phyloP scores from a whole-genome alignment of 176 grass and related monocot species.

The Phyllostachys edulis region DNA sequence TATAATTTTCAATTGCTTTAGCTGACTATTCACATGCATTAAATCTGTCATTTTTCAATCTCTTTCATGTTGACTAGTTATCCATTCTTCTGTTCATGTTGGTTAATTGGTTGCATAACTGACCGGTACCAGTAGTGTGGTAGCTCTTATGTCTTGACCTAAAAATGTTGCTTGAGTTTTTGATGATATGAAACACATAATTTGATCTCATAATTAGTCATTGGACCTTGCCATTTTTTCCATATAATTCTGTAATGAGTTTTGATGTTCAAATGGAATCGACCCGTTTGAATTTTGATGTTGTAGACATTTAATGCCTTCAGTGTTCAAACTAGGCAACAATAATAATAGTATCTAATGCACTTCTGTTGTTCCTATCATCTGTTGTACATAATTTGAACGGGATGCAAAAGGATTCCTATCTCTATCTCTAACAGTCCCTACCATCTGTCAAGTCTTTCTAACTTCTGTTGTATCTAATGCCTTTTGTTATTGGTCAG shows the following conservation, averaged over 20 bases:
- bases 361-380: not conserved
- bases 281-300: not conserved
- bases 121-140: not conserved
- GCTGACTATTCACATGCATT: not conserved
- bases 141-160: not conserved
- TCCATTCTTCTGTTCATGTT: not conserved
- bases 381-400: not conserved
- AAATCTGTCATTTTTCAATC: not conserved
- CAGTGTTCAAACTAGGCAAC: slow-evolving; percentile 2
- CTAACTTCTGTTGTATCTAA: slow-evolving; percentile 8
- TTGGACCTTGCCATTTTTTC: not conserved
- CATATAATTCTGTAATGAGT: not conserved
- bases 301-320: slow-evolving; percentile 16
- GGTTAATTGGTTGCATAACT: not conserved
- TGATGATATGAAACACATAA: not conserved
- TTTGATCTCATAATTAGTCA: not conserved
- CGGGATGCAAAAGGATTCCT: too few species aligned
- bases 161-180: not conserved
- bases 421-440: too few species aligned
- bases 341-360: not conserved
- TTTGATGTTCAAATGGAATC: slow-evolving; percentile 15
- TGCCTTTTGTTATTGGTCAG: slow-evolving; percentile 45
- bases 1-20: slow-evolving; percentile 2
- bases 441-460: not conserved
- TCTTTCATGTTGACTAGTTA: not conserved